phyloP scores from a whole-genome alignment of 2,329 filamentous ascomycete species.

The Ampelomyces quisqualis region DNA sequence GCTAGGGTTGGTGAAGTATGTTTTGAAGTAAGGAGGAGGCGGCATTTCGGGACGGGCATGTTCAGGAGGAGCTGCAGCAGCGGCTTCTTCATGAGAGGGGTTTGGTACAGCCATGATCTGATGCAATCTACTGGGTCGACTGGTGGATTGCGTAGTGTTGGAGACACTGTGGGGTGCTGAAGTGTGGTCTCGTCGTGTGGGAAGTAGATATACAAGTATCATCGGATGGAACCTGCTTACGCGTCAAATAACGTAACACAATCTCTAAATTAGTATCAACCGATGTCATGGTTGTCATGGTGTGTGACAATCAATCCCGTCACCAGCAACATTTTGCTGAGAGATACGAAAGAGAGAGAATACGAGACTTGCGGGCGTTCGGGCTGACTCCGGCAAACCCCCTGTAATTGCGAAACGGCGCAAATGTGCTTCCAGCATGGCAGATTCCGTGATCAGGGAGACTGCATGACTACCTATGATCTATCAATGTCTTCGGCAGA shows the following conservation, averaged over 20 bases:
- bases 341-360: slow-evolving; percentile 6
- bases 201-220: not conserved
- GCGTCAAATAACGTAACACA: not conserved
- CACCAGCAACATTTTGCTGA: too few relatives aligned
- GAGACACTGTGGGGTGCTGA: not conserved
- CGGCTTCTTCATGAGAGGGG: not conserved
- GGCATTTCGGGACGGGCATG: slow-evolving; percentile 14
- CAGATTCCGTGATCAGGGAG: too few relatives aligned
- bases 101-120: too few relatives aligned
- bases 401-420: too few relatives aligned
- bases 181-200: not conserved
- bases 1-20: slow-evolving; percentile 16
- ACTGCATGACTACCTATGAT: too few relatives aligned
- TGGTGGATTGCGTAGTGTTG: too few relatives aligned
- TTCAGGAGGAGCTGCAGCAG: not conserved
- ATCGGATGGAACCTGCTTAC: not conserved
- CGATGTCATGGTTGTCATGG: slow-evolving; percentile 3
- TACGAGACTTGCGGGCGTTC: slow-evolving; percentile 1
- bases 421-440: not conserved
- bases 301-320: not conserved
- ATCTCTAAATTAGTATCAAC: slow-evolving; percentile 1
- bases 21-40: slow-evolving; percentile 22
- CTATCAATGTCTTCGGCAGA: too few relatives aligned
- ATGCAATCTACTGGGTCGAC: too few relatives aligned
- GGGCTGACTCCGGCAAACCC: not conserved